phyloP scores from a whole-genome alignment of 331 rosid genomes.

The Quercus phellos region DNA sequence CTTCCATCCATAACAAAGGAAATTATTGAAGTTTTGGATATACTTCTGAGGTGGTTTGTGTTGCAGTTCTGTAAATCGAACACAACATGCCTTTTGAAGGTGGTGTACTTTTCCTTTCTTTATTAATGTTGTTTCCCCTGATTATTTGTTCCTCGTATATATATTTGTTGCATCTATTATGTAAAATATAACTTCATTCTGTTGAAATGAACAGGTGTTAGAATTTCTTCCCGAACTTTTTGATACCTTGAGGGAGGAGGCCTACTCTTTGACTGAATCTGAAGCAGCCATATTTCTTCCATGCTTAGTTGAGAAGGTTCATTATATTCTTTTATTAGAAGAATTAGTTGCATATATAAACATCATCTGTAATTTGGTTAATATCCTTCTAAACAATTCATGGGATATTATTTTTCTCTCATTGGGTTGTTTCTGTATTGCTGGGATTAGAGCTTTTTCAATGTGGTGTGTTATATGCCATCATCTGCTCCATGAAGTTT shows the following conservation, averaged over 20 bases:
- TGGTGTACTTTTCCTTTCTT: conserved; percentile 12
- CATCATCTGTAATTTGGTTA: background rate
- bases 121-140: background rate
- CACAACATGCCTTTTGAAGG: conserved; percentile 95
- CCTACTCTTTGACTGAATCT: conserved; percentile 70
- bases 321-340: conserved; percentile 4
- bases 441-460: background rate
- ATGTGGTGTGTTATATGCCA: background rate
- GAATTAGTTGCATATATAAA: background rate
- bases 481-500: background rate
- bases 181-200: background rate
- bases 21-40: conserved; percentile 80
- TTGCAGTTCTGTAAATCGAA: conserved; percentile 97
- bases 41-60: conserved; percentile 89
- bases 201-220: conserved; percentile 57
- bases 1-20: conserved; percentile 83
- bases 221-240: conserved; percentile 92
- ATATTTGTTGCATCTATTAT: background rate
- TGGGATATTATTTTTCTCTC: background rate
- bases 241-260: conserved; percentile 75
- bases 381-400: background rate
- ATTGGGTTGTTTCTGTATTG: background rate
- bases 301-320: conserved; percentile 88
- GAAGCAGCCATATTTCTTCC: conserved; percentile 94
- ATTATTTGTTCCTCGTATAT: background rate